phyloP scores from a whole-genome alignment of 257 asterid genomes.

The Solanum arcanum region DNA sequence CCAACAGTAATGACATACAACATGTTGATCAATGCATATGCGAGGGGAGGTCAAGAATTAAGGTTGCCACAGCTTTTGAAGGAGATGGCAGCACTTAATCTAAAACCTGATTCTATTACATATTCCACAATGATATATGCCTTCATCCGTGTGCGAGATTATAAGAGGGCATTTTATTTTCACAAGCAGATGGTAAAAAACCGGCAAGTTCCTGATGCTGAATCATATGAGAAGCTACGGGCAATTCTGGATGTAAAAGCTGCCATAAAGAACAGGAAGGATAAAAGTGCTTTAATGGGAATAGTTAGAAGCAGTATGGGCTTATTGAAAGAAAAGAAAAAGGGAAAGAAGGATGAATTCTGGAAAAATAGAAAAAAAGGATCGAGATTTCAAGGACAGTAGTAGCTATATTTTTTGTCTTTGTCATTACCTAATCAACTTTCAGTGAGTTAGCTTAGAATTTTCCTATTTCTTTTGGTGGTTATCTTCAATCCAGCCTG shows the following conservation, averaged over 20 bases:
- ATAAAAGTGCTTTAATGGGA: constrained; percentile 83
- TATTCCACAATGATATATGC: constrained; percentile 91
- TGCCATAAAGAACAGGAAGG: constrained; percentile 62
- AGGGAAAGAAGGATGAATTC: constrained; percentile 79
- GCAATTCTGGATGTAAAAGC: constrained; percentile 70
- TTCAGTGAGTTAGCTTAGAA: background rate
- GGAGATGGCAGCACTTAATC: constrained; percentile 71
- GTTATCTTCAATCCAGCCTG: background rate
- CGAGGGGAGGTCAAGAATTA: constrained; percentile 78
- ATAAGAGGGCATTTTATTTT: constrained; percentile 77
- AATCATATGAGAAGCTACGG: constrained; percentile 72
- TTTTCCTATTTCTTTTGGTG: background rate
- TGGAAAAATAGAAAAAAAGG: constrained; percentile 60
- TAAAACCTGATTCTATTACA: constrained; percentile 82
- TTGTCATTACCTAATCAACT: background rate
- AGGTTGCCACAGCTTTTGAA: constrained; percentile 77
- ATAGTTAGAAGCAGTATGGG: constrained; percentile 66
- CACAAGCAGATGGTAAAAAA: constrained; percentile 85
- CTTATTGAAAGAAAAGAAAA: constrained; percentile 55
- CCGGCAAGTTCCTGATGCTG: constrained; percentile 71
- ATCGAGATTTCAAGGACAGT: constrained; percentile 10
- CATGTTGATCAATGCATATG: constrained; percentile 87
- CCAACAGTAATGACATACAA: constrained; percentile 93
- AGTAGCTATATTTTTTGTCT: background rate
- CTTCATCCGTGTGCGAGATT: constrained; percentile 80